Evolutionary conservation across 2,329 filamentous ascomycete species (phyloP).

Genomic region (Anthostomella pinea): DNA sequence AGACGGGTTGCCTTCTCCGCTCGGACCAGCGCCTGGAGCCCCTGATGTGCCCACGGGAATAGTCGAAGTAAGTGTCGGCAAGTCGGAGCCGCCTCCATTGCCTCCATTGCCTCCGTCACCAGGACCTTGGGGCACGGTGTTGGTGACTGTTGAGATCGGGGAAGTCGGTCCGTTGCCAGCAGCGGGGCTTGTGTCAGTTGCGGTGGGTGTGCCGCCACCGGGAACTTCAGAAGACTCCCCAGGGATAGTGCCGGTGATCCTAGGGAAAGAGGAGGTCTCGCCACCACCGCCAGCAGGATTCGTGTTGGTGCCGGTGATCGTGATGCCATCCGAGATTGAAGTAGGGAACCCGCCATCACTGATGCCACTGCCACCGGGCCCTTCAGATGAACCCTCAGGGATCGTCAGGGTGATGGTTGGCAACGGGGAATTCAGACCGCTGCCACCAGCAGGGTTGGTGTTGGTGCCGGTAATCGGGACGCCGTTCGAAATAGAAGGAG

Average conservation of each 20-base stretch:
- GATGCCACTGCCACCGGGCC: conserved; percentile 5
- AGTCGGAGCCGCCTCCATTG: conserved; percentile 6
- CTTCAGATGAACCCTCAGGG: conserved; percentile 13
- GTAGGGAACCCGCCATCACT: too few species aligned
- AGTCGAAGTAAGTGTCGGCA: conserved; percentile 5
- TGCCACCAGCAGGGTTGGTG: conserved; percentile 2
- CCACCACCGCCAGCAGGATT: too few species aligned
- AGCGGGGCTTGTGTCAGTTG: neutral
- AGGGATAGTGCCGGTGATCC: too few species aligned
- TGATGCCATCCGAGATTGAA: too few species aligned
- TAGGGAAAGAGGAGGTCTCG: too few species aligned
- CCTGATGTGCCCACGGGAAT: conserved; percentile 10
- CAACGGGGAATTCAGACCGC: conserved; percentile 15
- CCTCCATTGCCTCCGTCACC: conserved; percentile 2
- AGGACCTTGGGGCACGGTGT: conserved; percentile 19
- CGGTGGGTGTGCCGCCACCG: too few species aligned
- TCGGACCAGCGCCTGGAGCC: conserved; percentile 14
- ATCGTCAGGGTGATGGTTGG: conserved; percentile 25
- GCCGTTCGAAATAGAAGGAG: too few species aligned
- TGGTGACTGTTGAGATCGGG: conserved; percentile 22
- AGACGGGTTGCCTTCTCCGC: conserved; percentile 16
- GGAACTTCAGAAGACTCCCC: too few species aligned
- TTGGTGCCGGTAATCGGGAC: too few species aligned
- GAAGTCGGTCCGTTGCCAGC: conserved; percentile 13
- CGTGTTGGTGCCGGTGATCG: too few species aligned